These are phyloP conservation scores for Penicillium hordei DNA, from an alignment of 2,329 filamentous ascomycete genomes.

Conservation along the genomic window DNA sequence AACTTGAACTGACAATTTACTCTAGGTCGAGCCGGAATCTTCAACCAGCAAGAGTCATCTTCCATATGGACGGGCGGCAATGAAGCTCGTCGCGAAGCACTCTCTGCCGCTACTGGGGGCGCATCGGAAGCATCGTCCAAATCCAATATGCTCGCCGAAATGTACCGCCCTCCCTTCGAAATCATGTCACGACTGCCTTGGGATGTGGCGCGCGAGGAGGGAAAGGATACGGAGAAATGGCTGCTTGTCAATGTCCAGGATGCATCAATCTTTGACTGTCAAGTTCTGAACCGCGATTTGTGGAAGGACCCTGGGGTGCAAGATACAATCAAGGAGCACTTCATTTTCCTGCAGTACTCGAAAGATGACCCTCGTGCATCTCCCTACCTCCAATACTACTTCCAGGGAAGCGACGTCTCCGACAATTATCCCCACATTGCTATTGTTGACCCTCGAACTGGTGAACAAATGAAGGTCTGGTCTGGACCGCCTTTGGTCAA, in stretches of 20 bases:
- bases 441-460: slow-evolving; percentile 91
- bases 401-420: slow-evolving; percentile 73
- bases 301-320: slow-evolving; percentile 85
- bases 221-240: slow-evolving; percentile 90
- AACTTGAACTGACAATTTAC: slow-evolving; percentile 5
- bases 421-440: slow-evolving; percentile 94
- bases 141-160: slow-evolving; percentile 76
- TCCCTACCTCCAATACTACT: slow-evolving; percentile 89
- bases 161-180: slow-evolving; percentile 90
- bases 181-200: slow-evolving; percentile 78
- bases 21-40: slow-evolving; percentile 60
- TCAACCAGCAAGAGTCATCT: slow-evolving; percentile 62
- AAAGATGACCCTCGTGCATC: slow-evolving; percentile 77
- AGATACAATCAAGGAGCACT: slow-evolving; percentile 83
- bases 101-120: slow-evolving; percentile 63
- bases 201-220: slow-evolving; percentile 79
- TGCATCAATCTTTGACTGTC: slow-evolving; percentile 88
- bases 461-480: slow-evolving; percentile 97
- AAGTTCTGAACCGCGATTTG: slow-evolving; percentile 87
- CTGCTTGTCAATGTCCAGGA: slow-evolving; percentile 95
- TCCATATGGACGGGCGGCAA: slow-evolving; percentile 61
- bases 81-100: slow-evolving; percentile 50
- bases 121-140: slow-evolving; percentile 67
- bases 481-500: slow-evolving; percentile 77
- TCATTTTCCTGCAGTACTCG: slow-evolving; percentile 91